These are phyloP conservation scores for Talaromyces proteolyticus DNA, from an alignment of 495 filamentous ascomycete species.

Conservation along the genomic window DNA sequence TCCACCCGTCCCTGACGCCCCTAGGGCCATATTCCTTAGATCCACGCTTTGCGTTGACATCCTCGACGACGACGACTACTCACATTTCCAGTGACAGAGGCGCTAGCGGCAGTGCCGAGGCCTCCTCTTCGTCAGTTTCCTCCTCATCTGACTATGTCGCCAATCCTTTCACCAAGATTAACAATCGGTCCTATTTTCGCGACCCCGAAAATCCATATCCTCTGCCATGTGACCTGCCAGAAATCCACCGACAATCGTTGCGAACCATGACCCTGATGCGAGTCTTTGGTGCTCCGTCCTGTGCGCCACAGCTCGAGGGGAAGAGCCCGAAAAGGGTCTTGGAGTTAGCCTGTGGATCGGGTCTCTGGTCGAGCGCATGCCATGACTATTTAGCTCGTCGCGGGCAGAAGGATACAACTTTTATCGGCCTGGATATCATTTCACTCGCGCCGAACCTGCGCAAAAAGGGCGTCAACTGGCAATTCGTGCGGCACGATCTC, in stretches of 20 bases:
- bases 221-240: slow-evolving; percentile 79
- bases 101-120: slow-evolving; percentile 13
- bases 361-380: slow-evolving; percentile 83
- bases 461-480: slow-evolving; percentile 76
- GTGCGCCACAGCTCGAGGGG: slow-evolving; percentile 57
- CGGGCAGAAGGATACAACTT: slow-evolving; percentile 58
- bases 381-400: slow-evolving; percentile 64
- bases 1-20: background rate
- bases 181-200: slow-evolving; percentile 76
- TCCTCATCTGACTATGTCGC: slow-evolving; percentile 37
- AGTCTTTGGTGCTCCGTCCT: slow-evolving; percentile 75
- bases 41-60: background rate
- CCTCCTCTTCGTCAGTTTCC: slow-evolving; percentile 27
- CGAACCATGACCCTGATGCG: slow-evolving; percentile 75
- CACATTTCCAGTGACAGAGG: background rate
- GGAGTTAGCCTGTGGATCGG: slow-evolving; percentile 85
- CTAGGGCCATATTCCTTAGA: background rate
- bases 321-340: slow-evolving; percentile 71
- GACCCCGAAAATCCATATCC: slow-evolving; percentile 73
- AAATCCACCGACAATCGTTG: slow-evolving; percentile 82
- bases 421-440: slow-evolving; percentile 81
- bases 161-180: slow-evolving; percentile 62
- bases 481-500: slow-evolving; percentile 82
- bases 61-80: background rate
- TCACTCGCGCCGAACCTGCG: slow-evolving; percentile 66